Evolutionary conservation across 441 rosid species (phyloP).

Genomic region (Pelargonium australe): DNA sequence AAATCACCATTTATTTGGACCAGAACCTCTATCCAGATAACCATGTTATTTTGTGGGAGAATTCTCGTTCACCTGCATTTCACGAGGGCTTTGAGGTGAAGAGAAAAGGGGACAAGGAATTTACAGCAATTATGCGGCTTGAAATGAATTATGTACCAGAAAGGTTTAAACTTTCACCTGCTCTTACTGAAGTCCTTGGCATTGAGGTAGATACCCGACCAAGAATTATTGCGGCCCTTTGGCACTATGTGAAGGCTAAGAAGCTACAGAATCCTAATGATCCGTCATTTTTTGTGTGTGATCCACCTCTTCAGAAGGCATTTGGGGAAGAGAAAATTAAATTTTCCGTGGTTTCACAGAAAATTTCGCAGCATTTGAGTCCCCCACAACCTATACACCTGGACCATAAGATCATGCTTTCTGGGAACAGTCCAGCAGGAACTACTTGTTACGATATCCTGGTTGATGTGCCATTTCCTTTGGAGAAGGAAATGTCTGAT

Average conservation of each 20-base stretch:
- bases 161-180: constrained; percentile 79
- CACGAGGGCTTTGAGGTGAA: constrained; percentile 97
- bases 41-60: constrained; percentile 78
- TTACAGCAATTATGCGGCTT: constrained; percentile 59
- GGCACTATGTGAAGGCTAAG: constrained; percentile 95
- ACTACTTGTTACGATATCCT: constrained; percentile 88
- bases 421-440: constrained; percentile 74
- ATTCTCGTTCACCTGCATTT: constrained; percentile 72
- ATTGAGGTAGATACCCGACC: constrained; percentile 90
- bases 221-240: constrained; percentile 80
- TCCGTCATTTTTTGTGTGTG: constrained; percentile 75
- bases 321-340: constrained; percentile 84
- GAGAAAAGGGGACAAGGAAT: constrained; percentile 89
- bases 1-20: constrained; percentile 71
- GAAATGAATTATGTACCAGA: constrained; percentile 91
- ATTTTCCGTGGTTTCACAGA: constrained; percentile 78
- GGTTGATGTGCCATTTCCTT: constrained; percentile 81
- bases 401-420: constrained; percentile 84
- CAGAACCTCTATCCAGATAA: constrained; percentile 85
- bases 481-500: constrained; percentile 75
- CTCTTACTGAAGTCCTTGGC: constrained; percentile 84
- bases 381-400: constrained; percentile 82
- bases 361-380: constrained; percentile 64
- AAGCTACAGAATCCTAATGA: constrained; percentile 82
- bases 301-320: constrained; percentile 77